Evolutionary conservation across 768 basidiomycete genomes (phyloP).

Genomic region (Termitomyces sp.): DNA sequence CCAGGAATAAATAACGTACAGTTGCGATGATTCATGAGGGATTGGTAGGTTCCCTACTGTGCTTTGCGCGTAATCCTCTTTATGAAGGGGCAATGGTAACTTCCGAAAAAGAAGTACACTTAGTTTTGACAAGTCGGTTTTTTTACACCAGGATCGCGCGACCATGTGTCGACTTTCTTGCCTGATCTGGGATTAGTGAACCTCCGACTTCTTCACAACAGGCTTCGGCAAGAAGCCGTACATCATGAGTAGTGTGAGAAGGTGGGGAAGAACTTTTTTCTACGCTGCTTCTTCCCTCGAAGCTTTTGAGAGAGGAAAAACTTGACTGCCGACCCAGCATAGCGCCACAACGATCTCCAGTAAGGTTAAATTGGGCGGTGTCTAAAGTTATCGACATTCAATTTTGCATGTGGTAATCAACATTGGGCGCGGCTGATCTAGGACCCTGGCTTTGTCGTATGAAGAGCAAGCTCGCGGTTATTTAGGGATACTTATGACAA

Average conservation of each 20-base stretch:
- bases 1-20: neutral
- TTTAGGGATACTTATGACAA: neutral
- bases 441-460: too few species aligned
- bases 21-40: neutral
- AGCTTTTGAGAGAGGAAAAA: neutral
- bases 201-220: too few species aligned
- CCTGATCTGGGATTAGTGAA: neutral
- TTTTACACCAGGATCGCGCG: neutral
- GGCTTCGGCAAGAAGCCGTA: too few species aligned
- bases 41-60: too few species aligned
- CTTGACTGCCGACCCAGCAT: neutral
- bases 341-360: neutral
- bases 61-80: neutral
- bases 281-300: neutral
- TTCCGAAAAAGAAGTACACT: neutral
- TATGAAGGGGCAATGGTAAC: neutral
- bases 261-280: neutral
- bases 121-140: neutral
- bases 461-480: neutral
- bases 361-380: too few species aligned
- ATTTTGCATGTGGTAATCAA: too few species aligned
- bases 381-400: neutral
- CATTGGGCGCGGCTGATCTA: neutral
- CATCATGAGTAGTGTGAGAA: too few species aligned
- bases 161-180: neutral